phyloP scores from a whole-genome alignment of 1,284 basidiomycete species.

The Ustilago sp. region DNA sequence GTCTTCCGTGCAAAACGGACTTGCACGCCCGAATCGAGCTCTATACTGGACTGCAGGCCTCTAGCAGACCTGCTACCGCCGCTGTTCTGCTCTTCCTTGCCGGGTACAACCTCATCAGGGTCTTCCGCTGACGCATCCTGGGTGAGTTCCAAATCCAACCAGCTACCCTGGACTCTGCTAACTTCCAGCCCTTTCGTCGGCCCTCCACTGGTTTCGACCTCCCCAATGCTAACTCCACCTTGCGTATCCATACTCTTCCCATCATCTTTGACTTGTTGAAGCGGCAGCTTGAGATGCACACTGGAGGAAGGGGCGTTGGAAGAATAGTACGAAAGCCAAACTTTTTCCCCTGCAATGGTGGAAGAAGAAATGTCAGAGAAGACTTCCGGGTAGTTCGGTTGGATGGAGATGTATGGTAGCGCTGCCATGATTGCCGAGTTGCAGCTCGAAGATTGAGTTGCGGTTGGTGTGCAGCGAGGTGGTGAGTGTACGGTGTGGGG shows the following conservation, averaged over 20 bases:
- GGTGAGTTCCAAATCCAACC: conserved; percentile 38
- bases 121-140: background rate
- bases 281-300: conserved; percentile 47
- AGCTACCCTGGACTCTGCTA: conserved; percentile 25
- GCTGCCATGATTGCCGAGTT: conserved; percentile 22
- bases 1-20: conserved; percentile 27
- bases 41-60: conserved; percentile 26
- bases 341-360: conserved; percentile 74
- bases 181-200: conserved; percentile 22
- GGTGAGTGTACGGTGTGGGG: background rate
- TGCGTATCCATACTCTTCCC: conserved; percentile 44
- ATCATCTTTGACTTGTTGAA: conserved; percentile 47
- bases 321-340: conserved; percentile 80
- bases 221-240: conserved; percentile 54
- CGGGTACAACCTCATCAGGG: background rate
- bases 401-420: conserved; percentile 73
- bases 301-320: conserved; percentile 49
- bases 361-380: conserved; percentile 75
- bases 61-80: conserved; percentile 26
- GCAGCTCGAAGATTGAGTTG: background rate
- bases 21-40: conserved; percentile 27
- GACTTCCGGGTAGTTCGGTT: conserved; percentile 75
- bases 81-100: background rate
- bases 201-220: conserved; percentile 28
- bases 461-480: background rate